Evolutionary conservation across 1,284 basidiomycete genomes (phyloP).

Genomic region (Fomitiporia mediterranea): DNA sequence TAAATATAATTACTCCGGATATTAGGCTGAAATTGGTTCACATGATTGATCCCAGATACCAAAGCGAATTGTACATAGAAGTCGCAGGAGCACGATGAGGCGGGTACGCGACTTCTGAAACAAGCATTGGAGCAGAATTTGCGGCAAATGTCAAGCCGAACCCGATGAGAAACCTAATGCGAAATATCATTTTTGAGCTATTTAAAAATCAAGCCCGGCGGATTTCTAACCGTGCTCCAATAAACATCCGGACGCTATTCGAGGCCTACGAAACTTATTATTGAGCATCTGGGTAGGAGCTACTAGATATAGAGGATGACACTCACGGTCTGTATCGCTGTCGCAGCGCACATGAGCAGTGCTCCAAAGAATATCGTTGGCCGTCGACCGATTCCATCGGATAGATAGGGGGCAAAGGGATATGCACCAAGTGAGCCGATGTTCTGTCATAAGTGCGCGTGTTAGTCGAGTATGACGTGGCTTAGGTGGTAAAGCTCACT

Average conservation of each 20-base stretch:
- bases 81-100: slow-evolving; percentile 69
- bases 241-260: slow-evolving; percentile 75
- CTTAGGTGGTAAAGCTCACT: slow-evolving; percentile 32
- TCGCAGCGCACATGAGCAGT: slow-evolving; percentile 57
- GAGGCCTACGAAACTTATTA: slow-evolving; percentile 35
- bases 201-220: neutral
- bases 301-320: neutral
- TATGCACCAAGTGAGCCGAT: slow-evolving; percentile 62
- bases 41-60: slow-evolving; percentile 74
- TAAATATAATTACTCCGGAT: slow-evolving; percentile 11
- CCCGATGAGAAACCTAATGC: slow-evolving; percentile 63
- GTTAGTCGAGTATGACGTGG: neutral
- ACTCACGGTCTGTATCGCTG: slow-evolving; percentile 53
- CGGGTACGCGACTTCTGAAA: slow-evolving; percentile 76
- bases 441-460: slow-evolving; percentile 39
- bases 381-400: slow-evolving; percentile 64
- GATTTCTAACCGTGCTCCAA: slow-evolving; percentile 56
- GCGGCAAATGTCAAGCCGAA: slow-evolving; percentile 74
- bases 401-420: slow-evolving; percentile 65
- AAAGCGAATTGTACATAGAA: slow-evolving; percentile 74
- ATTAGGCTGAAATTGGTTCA: slow-evolving; percentile 29
- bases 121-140: slow-evolving; percentile 69
- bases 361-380: slow-evolving; percentile 57
- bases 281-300: neutral
- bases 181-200: neutral